These are phyloP conservation scores for Quercus agrifolia DNA, from an alignment of 306 rosid species.

Conservation along the genomic window DNA sequence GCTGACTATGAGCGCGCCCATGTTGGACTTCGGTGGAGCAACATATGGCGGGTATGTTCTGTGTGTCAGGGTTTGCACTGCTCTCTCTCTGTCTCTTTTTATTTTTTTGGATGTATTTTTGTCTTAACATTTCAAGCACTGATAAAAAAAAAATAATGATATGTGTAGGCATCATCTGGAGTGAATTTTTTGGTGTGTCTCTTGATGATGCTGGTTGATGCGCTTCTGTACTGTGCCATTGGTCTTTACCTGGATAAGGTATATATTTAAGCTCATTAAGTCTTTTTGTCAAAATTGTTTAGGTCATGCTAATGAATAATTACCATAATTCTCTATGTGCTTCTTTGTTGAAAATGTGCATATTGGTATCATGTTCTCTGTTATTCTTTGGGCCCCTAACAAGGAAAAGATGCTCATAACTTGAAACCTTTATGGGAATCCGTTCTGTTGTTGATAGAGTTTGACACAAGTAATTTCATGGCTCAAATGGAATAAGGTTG, in stretches of 20 bases:
- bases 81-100: too few species aligned
- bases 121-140: conserved; percentile 24
- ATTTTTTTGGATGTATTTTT: not conserved
- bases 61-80: conserved; percentile 5
- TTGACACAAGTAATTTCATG: too few species aligned
- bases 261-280: conserved; percentile 18
- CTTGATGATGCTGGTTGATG: conserved; percentile 83
- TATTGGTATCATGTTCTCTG: not conserved
- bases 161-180: conserved; percentile 79
- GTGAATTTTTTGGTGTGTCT: conserved; percentile 84
- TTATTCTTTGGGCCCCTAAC: not conserved
- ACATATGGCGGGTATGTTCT: conserved; percentile 77
- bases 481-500: too few species aligned
- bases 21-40: conserved; percentile 99
- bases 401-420: not conserved
- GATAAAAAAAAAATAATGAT: not conserved
- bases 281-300: not conserved
- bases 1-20: conserved; percentile 99
- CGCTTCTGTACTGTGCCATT: conserved; percentile 71
- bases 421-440: not conserved
- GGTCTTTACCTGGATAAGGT: conserved; percentile 98
- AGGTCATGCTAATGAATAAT: not conserved
- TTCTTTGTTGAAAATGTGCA: not conserved
- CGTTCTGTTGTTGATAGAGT: not conserved
- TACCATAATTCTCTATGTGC: not conserved